Evolutionary conservation across 371 early-diverging fungal genomes (phyloP), one percentile per base, ranked within the genome.

Genomic region (Parasitella parasitica): DNA sequence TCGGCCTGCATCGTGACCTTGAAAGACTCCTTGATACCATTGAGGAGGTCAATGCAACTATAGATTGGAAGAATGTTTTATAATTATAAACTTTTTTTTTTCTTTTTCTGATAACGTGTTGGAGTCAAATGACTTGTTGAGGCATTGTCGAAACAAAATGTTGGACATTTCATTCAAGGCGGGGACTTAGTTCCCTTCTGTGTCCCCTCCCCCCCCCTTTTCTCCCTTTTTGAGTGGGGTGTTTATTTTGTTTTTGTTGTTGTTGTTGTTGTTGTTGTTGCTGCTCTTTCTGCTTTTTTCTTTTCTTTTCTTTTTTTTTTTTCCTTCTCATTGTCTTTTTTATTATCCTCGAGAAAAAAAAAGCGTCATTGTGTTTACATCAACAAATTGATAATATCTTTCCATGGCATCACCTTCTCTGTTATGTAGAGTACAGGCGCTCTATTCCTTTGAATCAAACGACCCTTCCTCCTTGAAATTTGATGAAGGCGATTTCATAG

Each of bases 361-460:
- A 43, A 16, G 57, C 54, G 30, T 27, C 53, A 41, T 27, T 55
- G 39, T 12, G 12, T 16, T 20, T 12, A 18, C 32, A 11, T 52
- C 11, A 11, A 18, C 18, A 34, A 52, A 8, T 32, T 32, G 4
- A 32, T n/a, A n/a, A 54, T 50, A 18, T 53, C 24, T 50, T 34
- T 26, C 39, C 35, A 64, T 54, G 54, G 49, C 59, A 30, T 43
- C 54, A 48, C 34, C 37, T 27, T 39, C 61, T 43, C 18, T 75
- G 30, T 59, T 76, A 54, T 81, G 78, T 63, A 66, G 70, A 64
- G 81, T 76, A 39, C 71, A 70, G 61, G 96, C 94, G 32, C 76
- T 94, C 32, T 90, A 94, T 70, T 89, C 92, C 72, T 95, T 92
- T 73, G 77, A 84, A 53, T 86, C 92, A 54, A 78, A 87, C 37